These are phyloP conservation scores for Monilinia fructicola DNA, from an alignment of 2,329 filamentous ascomycete species.

Conservation along the genomic window DNA sequence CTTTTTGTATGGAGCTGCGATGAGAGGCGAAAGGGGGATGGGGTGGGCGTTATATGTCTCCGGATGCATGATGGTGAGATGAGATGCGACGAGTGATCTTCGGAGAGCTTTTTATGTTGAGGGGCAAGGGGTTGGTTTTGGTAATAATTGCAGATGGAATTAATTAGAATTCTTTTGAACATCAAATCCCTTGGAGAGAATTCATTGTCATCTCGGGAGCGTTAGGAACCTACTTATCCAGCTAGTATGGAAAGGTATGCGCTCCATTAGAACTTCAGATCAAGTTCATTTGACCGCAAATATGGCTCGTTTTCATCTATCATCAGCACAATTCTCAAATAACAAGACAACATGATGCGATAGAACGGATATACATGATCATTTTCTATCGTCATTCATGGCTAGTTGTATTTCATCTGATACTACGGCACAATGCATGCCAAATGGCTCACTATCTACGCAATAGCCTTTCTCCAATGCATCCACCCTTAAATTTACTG, in stretches of 20 bases:
- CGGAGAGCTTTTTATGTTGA: not conserved
- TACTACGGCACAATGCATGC: not conserved
- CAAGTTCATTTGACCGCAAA: not conserved
- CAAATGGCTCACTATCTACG: conserved; percentile 6
- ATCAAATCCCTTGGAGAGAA: not conserved
- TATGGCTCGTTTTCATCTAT: not conserved
- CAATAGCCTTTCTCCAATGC: not conserved
- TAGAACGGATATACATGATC: not conserved
- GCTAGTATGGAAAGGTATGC: not conserved
- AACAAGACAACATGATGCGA: not conserved
- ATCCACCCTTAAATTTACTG: conserved; percentile 22
- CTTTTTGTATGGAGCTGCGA: conserved; percentile 24
- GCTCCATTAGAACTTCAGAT: not conserved
- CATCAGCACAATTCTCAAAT: not conserved
- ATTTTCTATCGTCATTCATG: not conserved
- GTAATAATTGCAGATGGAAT: not conserved
- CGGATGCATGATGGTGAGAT: conserved; percentile 4
- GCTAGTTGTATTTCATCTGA: not conserved
- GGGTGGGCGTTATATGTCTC: conserved; percentile 20
- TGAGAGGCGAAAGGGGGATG: conserved; percentile 17
- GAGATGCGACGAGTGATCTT: not conserved
- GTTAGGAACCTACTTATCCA: not conserved
- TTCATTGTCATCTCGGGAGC: not conserved
- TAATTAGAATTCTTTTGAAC: not conserved
- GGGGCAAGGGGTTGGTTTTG: not conserved